Conservation (phyloP, 768 basidiomycete genomes). For the Gelatoporia subvermispora region DNA sequence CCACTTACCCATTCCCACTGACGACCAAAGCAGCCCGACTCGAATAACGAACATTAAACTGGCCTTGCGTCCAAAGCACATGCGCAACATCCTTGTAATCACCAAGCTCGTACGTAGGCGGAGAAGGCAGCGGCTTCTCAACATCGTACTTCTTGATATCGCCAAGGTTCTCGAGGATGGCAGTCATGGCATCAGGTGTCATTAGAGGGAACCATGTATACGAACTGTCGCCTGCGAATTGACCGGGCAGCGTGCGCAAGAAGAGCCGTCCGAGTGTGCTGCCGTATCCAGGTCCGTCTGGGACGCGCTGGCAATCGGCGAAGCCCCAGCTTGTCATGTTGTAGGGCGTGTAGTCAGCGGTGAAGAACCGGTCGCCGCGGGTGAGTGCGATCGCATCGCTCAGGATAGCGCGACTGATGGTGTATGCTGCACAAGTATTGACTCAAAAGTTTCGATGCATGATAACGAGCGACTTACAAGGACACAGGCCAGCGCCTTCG, state of each 20-base stretch:
- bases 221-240: slow-evolving; percentile 63
- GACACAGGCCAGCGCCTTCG: slow-evolving; percentile 81
- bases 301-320: slow-evolving; percentile 74
- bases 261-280: slow-evolving; percentile 71
- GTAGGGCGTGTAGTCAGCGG: slow-evolving; percentile 73
- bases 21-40: slow-evolving; percentile 49
- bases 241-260: slow-evolving; percentile 65
- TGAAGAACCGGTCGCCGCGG: slow-evolving; percentile 80
- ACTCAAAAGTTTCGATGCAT: too few relatives aligned
- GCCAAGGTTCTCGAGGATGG: slow-evolving; percentile 50
- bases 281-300: slow-evolving; percentile 68
- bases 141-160: slow-evolving; percentile 52
- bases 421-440: slow-evolving; percentile 48
- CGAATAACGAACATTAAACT: slow-evolving; percentile 47
- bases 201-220: slow-evolving; percentile 90
- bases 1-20: slow-evolving; percentile 51
- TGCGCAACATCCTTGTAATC: slow-evolving; percentile 48
- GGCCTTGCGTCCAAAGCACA: slow-evolving; percentile 42
- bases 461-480: slow-evolving; percentile 59
- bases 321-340: slow-evolving; percentile 85
- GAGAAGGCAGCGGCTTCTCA: slow-evolving; percentile 37
- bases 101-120: slow-evolving; percentile 28
- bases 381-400: slow-evolving; percentile 84
- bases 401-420: slow-evolving; percentile 80
- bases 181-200: slow-evolving; percentile 68